Base-by-base conservation (phyloP, 306 rosid species). In the Dryas alaskensis region DNA sequence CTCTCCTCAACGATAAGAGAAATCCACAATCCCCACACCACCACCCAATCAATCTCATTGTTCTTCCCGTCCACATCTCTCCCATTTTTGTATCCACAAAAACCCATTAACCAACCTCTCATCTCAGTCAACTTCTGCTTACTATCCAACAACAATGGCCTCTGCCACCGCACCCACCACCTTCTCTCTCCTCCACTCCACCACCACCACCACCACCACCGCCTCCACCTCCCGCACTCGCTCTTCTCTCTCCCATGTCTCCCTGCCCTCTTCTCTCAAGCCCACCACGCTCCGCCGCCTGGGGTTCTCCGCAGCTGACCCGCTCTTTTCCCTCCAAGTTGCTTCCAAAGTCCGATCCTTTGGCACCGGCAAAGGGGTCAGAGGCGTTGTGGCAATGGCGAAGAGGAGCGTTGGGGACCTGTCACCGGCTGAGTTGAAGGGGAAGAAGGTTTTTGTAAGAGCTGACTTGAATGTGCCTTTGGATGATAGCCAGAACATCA, bases 391-490 rank as follows among this genome's bases (percentile, higher is more conserved):
- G 13, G 81, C 92, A 2, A 91, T 91, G 99, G 96, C 98, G 53
- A 95, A 95, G 85, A 95, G 79, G 86, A 95, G 99, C 69, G 98
- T 92, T 4, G 98, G 99, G 4, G 96, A 92, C 45, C 82, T 95
- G 86, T 44, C 81, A 1, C 81, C 76, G 0, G 79, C 89, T 1
- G 97, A 95, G 6, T 78, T 95, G 87, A 90, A 95, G 76, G 99
- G 99, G 19, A 95, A 92, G 89, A 95, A 65, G 69, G 99, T 95
- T 49, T 90, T 95, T 46, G 92, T 95, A 25, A 86, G 99, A 42
- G 99, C 96, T 0, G 99, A 95, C 75, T 81, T 95, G 72, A 95
- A 95, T 73, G 99, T 95, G 17, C 99, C 99, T 1, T 83, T 95
- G 75, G 92, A 92, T 73, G 99, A 95, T 17, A 88, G 77, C 66